Evolutionary conservation across 2,329 filamentous ascomycete genomes (phyloP), one percentile per base, ranked within the genome.

Genomic region (Niveomyces coronatus): DNA sequence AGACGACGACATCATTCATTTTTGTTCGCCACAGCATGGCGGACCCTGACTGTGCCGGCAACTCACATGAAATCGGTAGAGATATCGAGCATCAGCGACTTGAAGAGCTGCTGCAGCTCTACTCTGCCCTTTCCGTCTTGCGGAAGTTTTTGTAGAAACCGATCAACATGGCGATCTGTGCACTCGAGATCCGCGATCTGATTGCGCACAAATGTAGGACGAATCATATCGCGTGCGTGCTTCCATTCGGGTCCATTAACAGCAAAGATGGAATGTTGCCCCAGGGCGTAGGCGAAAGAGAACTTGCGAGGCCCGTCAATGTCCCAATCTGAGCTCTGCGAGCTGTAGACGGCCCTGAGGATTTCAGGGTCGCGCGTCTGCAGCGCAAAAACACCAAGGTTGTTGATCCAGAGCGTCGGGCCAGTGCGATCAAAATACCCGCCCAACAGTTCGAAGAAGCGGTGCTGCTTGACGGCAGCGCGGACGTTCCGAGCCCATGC

Each of bases 101-200:
- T 78, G 50, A 85, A 76, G 10, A 82, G 57, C 3, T 63, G 61
- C 45, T 82, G 74, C 5, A 85, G 53, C 46, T 85, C 77, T 15
- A 85, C 63, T 1, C 60, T 63, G 16, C 16, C n/a, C 2, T 56
- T 55, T 33, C 74, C 68, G 49, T 78, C 65, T 10, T 50, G 55
- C 0, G 78, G 77, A 5, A 86, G 68, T 5, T 67, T 65, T 19
- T 71, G 58, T 36, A 86, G 60, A 30, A 79, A 61, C 27, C 74
- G 66, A 38, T 71, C 62, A 10, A 84, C 68, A 53, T 89, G 83
- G 14, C 67, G 64, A 52, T 88, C 82, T 47, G 86, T 79, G 31
- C 78, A 75, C 24, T 76, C 66, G 17, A 89, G 65, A 53, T 89
- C 81, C 24, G 79, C 76, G 24, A 74, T 63, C 53, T 74, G 68